A percentile compares a stretch with the other conserved stretches of the same genome.
Conservation (phyloP, 2,329 filamentous ascomycete species). For the Phialemoniopsis sp. region DNA sequence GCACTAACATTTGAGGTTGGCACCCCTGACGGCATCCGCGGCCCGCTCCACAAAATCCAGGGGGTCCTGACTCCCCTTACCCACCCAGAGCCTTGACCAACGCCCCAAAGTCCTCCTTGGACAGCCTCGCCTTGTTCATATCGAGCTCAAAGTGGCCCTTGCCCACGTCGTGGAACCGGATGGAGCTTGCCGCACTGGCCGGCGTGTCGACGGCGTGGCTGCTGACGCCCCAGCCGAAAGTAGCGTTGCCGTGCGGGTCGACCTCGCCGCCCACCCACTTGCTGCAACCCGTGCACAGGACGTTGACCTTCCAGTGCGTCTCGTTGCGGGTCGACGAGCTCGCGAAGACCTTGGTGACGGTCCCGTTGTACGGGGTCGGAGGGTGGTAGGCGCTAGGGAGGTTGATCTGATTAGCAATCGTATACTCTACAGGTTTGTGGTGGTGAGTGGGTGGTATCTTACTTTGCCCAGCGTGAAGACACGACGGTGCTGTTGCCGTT, state of each 20-base stretch:
- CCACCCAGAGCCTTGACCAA: neutral
- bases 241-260: constrained; percentile 4
- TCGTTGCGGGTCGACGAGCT: neutral
- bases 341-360: neutral
- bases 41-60: too few species aligned
- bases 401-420: neutral
- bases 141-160: constrained; percentile 7
- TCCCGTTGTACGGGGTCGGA: neutral
- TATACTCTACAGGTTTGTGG: neutral
- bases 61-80: too few species aligned
- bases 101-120: neutral
- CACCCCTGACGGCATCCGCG: too few species aligned
- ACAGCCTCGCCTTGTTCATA: constrained; percentile 4
- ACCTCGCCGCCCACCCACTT: neutral
- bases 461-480: constrained; percentile 25
- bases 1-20: too few species aligned
- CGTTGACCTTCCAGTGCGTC: neutral
- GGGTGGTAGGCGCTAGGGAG: constrained; percentile 4
- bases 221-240: constrained; percentile 6
- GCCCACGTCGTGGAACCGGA: constrained; percentile 6
- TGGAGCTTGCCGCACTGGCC: neutral
- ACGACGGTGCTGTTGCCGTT: constrained; percentile 23
- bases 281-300: neutral
- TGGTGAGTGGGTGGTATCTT: constrained; percentile 4
- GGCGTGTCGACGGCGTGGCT: constrained; percentile 1